Evolutionary conservation across 2,329 filamentous ascomycete species (phyloP).

Genomic region (Fusarium acutatum): DNA sequence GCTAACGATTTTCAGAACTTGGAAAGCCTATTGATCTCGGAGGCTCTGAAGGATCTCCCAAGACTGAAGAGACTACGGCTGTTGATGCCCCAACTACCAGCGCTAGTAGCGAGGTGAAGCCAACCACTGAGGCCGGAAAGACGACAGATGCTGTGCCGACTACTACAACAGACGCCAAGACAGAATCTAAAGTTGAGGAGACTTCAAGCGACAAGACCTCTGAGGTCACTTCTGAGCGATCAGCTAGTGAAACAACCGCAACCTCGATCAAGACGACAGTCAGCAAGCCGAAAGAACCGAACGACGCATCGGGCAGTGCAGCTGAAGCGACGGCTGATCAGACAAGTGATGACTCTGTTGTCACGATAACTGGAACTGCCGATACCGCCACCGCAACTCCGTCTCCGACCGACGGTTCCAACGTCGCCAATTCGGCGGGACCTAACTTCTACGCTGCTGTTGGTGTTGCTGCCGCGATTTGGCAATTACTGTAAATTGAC

Average conservation of each 20-base stretch:
- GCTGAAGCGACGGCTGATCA: background rate
- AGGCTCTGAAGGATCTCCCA: background rate
- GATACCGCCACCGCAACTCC: background rate
- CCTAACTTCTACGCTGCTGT: background rate
- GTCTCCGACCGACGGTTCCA: background rate
- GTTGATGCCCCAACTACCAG: background rate
- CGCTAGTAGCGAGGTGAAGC: background rate
- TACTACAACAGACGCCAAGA: background rate
- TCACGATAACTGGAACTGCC: background rate
- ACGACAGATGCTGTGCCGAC: background rate
- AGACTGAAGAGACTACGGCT: background rate
- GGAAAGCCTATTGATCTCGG: constrained; percentile 21
- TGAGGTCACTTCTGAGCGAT: background rate
- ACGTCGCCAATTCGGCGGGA: background rate
- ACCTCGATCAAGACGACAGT: background rate
- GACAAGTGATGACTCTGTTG: background rate
- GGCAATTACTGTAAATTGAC: constrained; percentile 12
- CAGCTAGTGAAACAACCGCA: background rate
- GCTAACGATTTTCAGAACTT: constrained; percentile 6
- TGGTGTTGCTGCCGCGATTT: constrained; percentile 2
- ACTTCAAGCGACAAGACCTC: background rate
- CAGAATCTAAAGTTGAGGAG: background rate
- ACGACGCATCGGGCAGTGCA: background rate
- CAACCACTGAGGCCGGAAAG: background rate
- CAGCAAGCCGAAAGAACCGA: background rate